A percentile compares a stretch with the other conserved stretches of the same genome.
phyloP scores from a whole-genome alignment of 2,329 filamentous ascomycete genomes.

The Phaeosphaeriaceae sp. region DNA sequence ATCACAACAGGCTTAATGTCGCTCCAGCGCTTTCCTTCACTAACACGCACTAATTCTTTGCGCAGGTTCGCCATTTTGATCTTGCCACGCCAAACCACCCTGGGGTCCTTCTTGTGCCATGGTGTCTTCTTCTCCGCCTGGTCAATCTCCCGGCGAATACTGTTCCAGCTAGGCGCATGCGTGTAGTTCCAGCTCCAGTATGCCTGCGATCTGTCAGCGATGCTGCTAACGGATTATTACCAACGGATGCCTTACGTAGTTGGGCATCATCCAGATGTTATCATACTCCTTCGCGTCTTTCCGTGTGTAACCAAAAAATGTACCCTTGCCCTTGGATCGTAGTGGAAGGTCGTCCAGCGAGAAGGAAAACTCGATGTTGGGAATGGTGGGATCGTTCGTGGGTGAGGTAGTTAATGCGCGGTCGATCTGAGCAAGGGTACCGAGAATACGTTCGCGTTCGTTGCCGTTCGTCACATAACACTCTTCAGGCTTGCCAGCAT shows the following conservation, averaged over 20 bases:
- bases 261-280: conserved; percentile 45
- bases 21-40: conserved; percentile 39
- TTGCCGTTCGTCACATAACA: conserved; percentile 45
- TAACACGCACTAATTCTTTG: conserved; percentile 36
- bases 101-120: conserved; percentile 39
- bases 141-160: conserved; percentile 37
- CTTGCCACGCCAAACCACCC: conserved; percentile 43
- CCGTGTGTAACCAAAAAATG: conserved; percentile 41
- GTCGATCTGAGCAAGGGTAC: conserved; percentile 43
- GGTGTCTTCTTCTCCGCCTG: conserved; percentile 27
- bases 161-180: conserved; percentile 44
- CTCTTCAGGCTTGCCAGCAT: conserved; percentile 37
- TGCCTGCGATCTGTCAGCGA: conserved; percentile 13
- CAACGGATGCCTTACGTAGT: conserved; percentile 21
- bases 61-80: conserved; percentile 41
- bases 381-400: conserved; percentile 32
- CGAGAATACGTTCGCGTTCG: conserved; percentile 43
- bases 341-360: conserved; percentile 43
- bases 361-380: conserved; percentile 42
- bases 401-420: conserved; percentile 37
- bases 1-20: conserved; percentile 45
- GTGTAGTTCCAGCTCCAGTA: conserved; percentile 48
- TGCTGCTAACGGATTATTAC: too few relatives aligned
- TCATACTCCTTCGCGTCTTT: conserved; percentile 36
- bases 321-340: conserved; percentile 33